Base-by-base conservation (phyloP, 2,329 filamentous ascomycete species). In the Aspergillus viridinutans region DNA sequence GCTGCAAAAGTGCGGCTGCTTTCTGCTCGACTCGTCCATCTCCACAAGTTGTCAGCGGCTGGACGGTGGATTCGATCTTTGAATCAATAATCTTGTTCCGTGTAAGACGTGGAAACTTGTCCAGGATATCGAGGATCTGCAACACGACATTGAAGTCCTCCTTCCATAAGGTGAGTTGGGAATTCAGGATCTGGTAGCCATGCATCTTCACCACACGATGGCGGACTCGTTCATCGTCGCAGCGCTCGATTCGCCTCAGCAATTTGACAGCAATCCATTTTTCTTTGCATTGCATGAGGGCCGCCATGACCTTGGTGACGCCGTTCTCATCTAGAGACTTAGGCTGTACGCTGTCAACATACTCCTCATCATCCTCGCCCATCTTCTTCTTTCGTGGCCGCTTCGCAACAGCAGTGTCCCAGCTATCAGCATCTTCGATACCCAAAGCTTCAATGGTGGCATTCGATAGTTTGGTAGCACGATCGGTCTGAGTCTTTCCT, bases 181-280 rank as follows among this genome's bases (percentile, higher is more conserved):
- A 90, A 73, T 94, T 96, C 61, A 99, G 80, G 63, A 97, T 96
- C 69, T 93, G 89, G 73, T 99, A 99, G 53, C 93, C 94, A 78
- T 97, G 94, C 88, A 97, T 95, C 67, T 90, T 90, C 69, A 97
- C 90, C 42, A 97, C 92, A 53, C 89, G 86, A 73, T 94, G 90
- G 59, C 90, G 86, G 55, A 97, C 90, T 61, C 86, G 86, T 69
- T 96, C 91, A 65, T 97, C 92, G 50, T 93, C 85, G 70, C 89
- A 92, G 43, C 85, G 83, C 74, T 96, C 90, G 60, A 99, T 92
- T 53, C 94, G 92, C 64, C 87, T 84, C 58, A 99, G 84, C 56
- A 99, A 80, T 76, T 97, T 97, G 76, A 97, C 92, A 2, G 90
- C 92, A 74, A 99, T 97, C 94, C 94, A 99, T 76, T 97, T 97